Evolutionary conservation across 768 basidiomycete species (phyloP).

Genomic region (Lactarius deliciosus): DNA sequence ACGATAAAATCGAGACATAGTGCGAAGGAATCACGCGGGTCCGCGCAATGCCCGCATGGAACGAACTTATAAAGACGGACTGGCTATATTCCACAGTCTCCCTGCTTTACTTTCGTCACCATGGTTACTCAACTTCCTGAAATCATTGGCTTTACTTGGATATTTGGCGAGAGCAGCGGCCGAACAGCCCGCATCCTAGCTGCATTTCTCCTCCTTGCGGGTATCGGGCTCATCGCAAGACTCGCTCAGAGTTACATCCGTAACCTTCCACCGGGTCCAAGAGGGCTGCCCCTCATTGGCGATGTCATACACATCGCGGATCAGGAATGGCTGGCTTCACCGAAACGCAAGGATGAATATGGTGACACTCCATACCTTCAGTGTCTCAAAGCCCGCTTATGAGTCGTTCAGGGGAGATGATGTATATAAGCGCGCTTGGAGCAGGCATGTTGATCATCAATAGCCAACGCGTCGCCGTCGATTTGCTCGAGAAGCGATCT

Average conservation of each 20-base stretch:
- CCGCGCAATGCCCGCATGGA: too few relatives aligned
- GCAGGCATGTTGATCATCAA: background rate
- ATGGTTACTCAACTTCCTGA: too few relatives aligned
- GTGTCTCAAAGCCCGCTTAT: background rate
- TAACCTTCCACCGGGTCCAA: background rate
- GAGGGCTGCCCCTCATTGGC: background rate
- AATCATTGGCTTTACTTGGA: too few relatives aligned
- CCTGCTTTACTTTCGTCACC: too few relatives aligned
- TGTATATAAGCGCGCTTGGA: background rate
- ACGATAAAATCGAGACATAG: too few relatives aligned
- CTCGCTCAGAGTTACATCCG: background rate
- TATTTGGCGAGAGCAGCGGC: background rate
- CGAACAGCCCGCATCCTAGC: background rate
- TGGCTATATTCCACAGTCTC: too few relatives aligned
- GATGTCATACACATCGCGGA: background rate
- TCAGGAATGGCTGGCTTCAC: background rate
- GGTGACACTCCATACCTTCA: background rate
- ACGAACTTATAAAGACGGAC: too few relatives aligned
- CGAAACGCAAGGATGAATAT: background rate
- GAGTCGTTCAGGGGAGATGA: background rate
- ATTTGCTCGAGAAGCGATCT: background rate
- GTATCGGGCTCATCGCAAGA: background rate
- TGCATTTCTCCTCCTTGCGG: background rate
- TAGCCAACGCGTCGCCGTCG: background rate
- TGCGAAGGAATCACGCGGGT: too few relatives aligned